Evolutionary conservation across 495 filamentous ascomycete genomes (phyloP).

Genomic region (Tuber calosporum): DNA sequence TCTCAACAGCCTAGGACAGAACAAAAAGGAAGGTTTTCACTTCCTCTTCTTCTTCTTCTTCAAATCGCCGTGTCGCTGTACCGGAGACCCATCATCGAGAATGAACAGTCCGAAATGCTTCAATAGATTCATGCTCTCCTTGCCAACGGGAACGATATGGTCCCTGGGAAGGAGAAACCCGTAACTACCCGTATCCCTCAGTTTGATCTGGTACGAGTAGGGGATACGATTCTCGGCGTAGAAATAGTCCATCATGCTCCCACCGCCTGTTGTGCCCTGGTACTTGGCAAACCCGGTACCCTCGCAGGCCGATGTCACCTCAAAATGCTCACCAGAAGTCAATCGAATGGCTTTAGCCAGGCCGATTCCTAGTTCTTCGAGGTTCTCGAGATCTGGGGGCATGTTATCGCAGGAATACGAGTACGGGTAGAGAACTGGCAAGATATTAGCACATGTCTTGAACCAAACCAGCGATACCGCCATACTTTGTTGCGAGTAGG

Average conservation of each 20-base stretch:
- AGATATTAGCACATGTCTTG: conserved; percentile 17
- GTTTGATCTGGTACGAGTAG: conserved; percentile 88
- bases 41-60: conserved; percentile 28
- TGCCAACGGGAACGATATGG: conserved; percentile 81
- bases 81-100: conserved; percentile 43
- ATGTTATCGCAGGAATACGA: conserved; percentile 68
- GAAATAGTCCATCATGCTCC: conserved; percentile 91
- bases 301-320: conserved; percentile 79
- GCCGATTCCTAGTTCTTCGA: conserved; percentile 81
- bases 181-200: conserved; percentile 89
- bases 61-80: conserved; percentile 15
- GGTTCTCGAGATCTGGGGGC: conserved; percentile 81
- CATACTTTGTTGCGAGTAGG: conserved; percentile 75
- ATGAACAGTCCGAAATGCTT: conserved; percentile 74
- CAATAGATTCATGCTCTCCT: conserved; percentile 74
- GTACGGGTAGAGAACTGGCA: conserved; percentile 76
- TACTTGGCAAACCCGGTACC: conserved; percentile 51
- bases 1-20: neutral
- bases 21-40: neutral
- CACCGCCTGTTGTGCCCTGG: conserved; percentile 53
- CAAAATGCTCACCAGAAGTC: conserved; percentile 66
- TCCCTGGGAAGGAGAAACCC: conserved; percentile 84
- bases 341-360: conserved; percentile 83
- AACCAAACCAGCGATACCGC: neutral
- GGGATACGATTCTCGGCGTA: conserved; percentile 78